Percentiles rank a stretch among this genome's conserved stretches.
Conservation (phyloP, 208 protist species). For the Leishmania major region DNA sequence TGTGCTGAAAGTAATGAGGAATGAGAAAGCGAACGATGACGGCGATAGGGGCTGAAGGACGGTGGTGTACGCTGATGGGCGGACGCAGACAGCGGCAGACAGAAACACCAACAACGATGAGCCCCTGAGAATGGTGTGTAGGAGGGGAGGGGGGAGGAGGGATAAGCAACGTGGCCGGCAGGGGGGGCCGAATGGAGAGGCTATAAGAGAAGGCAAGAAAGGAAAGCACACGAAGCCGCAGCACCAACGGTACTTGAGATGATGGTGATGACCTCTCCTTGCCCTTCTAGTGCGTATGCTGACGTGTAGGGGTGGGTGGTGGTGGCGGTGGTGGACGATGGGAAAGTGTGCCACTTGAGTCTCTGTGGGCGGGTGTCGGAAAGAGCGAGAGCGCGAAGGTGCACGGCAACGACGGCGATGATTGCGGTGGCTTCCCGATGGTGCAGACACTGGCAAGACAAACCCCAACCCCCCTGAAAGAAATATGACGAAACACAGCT, state of each 20-base stretch:
- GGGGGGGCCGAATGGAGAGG: slow-evolving; percentile 4
- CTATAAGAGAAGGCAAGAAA: background rate
- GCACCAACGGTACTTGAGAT: background rate
- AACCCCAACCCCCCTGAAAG: too few relatives aligned
- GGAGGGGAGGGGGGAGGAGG: background rate
- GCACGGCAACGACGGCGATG: too few relatives aligned
- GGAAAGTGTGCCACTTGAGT: too few relatives aligned
- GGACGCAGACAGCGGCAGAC: background rate
- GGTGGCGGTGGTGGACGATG: background rate
- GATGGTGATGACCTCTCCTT: too few relatives aligned
- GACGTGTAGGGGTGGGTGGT: too few relatives aligned
- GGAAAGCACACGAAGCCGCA: background rate
- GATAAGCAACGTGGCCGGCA: background rate
- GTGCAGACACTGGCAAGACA: too few relatives aligned
- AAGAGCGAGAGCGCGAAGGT: background rate
- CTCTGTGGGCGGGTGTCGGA: background rate
- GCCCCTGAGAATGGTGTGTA: background rate
- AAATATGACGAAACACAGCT: too few relatives aligned
- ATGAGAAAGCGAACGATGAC: background rate
- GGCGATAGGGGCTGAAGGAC: background rate
- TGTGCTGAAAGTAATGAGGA: background rate
- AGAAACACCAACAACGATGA: background rate
- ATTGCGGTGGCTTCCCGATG: too few relatives aligned
- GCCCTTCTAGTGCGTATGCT: too few relatives aligned
- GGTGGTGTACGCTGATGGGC: background rate